A percentile compares a stretch with the other conserved stretches of the same genome.
These are phyloP conservation scores for Amyloporia xantha DNA, from an alignment of 768 basidiomycete species.

Conservation along the genomic window DNA sequence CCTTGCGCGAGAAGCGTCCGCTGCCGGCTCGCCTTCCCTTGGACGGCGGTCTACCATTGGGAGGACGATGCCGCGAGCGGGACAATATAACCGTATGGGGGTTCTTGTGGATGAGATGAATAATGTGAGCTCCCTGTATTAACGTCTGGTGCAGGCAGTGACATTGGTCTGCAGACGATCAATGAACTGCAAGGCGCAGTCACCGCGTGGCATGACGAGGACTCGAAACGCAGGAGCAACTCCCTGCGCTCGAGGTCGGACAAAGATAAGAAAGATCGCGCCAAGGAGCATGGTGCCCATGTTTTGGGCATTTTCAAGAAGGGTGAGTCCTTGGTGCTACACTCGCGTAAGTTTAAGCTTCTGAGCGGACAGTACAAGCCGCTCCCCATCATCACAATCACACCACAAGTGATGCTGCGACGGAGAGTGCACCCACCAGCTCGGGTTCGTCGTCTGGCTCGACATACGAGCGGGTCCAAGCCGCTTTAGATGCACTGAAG, in stretches of 20 bases:
- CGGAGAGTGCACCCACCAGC: slow-evolving; percentile 16
- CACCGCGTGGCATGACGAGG: slow-evolving; percentile 33
- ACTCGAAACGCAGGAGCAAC: slow-evolving; percentile 28
- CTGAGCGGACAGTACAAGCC: not conserved
- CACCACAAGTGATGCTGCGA: slow-evolving; percentile 8
- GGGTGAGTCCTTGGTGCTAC: slow-evolving; percentile 15
- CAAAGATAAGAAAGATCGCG: slow-evolving; percentile 35
- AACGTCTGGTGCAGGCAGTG: too few relatives aligned
- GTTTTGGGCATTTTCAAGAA: slow-evolving; percentile 57
- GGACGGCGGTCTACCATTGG: slow-evolving; percentile 30
- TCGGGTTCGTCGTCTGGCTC: slow-evolving; percentile 9
- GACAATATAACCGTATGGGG: slow-evolving; percentile 44
- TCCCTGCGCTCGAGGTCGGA: slow-evolving; percentile 29
- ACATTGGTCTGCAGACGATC: slow-evolving; percentile 45
- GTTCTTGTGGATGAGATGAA: slow-evolving; percentile 62
- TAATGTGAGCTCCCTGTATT: slow-evolving; percentile 35
- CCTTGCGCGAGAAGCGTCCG: slow-evolving; percentile 33
- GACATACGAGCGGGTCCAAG: slow-evolving; percentile 38
- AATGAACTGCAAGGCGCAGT: slow-evolving; percentile 52
- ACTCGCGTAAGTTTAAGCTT: not conserved
- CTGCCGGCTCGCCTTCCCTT: slow-evolving; percentile 27
- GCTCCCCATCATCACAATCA: slow-evolving; percentile 9
- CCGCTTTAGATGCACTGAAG: slow-evolving; percentile 48
- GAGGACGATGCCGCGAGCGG: slow-evolving; percentile 33
- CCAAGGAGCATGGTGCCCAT: slow-evolving; percentile 26